phyloP scores from a whole-genome alignment of 2,329 filamentous ascomycete species.

The Whalleya microplaca region DNA sequence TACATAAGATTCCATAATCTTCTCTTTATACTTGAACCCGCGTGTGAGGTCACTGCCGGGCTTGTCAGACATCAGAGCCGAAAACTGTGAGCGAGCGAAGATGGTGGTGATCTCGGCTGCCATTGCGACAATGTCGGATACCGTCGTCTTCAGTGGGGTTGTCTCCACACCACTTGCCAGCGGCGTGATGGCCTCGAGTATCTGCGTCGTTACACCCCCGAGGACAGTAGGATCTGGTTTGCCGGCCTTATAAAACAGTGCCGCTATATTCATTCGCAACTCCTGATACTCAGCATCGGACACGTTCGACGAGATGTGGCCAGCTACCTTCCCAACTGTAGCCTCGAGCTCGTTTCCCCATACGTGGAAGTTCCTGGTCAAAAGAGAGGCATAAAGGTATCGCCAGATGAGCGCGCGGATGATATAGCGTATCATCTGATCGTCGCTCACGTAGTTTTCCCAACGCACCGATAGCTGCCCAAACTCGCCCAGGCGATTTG shows the following conservation, averaged over 20 bases:
- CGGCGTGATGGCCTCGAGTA: conserved; percentile 23
- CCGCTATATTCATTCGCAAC: conserved; percentile 32
- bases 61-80: conserved; percentile 31
- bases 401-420: conserved; percentile 38
- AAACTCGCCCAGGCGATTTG: conserved; percentile 25
- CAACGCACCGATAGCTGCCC: conserved; percentile 32
- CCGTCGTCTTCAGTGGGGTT: conserved; percentile 9
- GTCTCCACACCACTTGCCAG: conserved; percentile 20
- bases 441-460: conserved; percentile 30
- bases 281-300: conserved; percentile 19
- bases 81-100: conserved; percentile 25
- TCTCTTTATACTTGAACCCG: conserved; percentile 27
- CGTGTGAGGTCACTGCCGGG: conserved; percentile 29
- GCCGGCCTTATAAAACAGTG: conserved; percentile 23
- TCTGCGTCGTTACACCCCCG: conserved; percentile 17
- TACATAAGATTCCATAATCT: conserved; percentile 30
- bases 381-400: conserved; percentile 30
- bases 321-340: conserved; percentile 15
- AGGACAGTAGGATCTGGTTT: conserved; percentile 24
- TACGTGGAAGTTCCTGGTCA: conserved; percentile 26
- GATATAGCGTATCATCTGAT: conserved; percentile 28
- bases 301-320: conserved; percentile 13
- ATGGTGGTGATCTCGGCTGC: conserved; percentile 27
- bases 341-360: conserved; percentile 30
- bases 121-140: conserved; percentile 26